Evolutionary conservation across 108 stramenopile genomes (phyloP).

Genomic region (Fragilaria crotonensis): DNA sequence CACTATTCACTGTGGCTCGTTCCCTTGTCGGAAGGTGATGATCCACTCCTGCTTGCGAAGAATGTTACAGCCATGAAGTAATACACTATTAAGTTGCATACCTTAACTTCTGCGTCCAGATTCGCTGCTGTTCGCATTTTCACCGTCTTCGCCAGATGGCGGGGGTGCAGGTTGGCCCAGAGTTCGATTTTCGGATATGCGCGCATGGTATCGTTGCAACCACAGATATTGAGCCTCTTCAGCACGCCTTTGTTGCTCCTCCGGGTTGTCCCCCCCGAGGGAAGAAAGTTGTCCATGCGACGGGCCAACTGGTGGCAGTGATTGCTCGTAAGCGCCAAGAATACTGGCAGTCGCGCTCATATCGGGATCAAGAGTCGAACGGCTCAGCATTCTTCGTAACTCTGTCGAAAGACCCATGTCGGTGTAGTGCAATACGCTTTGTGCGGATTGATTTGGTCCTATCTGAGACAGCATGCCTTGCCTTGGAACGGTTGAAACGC

Average conservation of each 20-base stretch:
- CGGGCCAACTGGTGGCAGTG: neutral
- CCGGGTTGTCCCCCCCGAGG: neutral
- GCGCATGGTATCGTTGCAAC: slow-evolving; percentile 9
- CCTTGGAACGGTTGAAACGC: too few relatives aligned
- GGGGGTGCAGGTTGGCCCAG: too few relatives aligned
- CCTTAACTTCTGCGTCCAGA: too few relatives aligned
- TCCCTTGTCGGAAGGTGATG: slow-evolving; percentile 8
- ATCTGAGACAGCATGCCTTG: neutral
- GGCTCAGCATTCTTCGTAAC: slow-evolving; percentile 29
- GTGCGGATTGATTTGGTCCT: neutral
- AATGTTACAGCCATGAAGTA: neutral
- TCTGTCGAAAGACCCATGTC: slow-evolving; percentile 41
- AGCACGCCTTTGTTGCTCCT: neutral
- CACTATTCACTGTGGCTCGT: slow-evolving; percentile 17
- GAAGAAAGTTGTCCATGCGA: neutral
- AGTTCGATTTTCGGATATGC: too few relatives aligned
- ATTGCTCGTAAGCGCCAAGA: neutral
- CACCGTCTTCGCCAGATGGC: too few relatives aligned
- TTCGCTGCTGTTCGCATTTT: too few relatives aligned
- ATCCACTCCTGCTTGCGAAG: slow-evolving; percentile 6
- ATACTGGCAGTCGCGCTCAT: slow-evolving; percentile 1
- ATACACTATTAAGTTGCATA: too few relatives aligned
- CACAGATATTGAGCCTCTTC: slow-evolving; percentile 8
- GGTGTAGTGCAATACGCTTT: slow-evolving; percentile 40
- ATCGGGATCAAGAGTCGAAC: slow-evolving; percentile 18